Evolutionary conservation across 306 rosid genomes (phyloP), one percentile per base, ranked within the genome.

Genomic region (Cicer chorassanicum): DNA sequence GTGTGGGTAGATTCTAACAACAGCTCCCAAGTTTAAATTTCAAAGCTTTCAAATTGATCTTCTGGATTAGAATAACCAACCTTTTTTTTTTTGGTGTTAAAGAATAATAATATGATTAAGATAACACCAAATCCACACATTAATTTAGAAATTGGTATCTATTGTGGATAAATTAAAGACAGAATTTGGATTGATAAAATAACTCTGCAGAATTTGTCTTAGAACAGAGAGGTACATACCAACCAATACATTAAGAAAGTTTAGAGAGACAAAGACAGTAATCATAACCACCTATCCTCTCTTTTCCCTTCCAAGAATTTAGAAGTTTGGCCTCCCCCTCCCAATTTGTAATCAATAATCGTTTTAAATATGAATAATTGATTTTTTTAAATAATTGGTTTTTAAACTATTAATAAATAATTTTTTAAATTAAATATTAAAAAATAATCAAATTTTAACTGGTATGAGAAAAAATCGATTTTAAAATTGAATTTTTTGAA

Each of bases 11-110:
- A 74, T 48, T n/a, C 1, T 48, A 34, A 45, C 50, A 15, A 9
- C n/a, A 36, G 2, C 70, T 38, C 70, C 21, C 9, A 43, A 38
- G 44, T 74, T 34, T 56, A 43, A 72, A 44, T 68, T 14, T 39
- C 24, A 49, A 12, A 62, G 10, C 72, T 63, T 74, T 63, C 53
- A 63, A 49, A 50, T 62, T 39, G 38, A 48, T 62, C 40, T 60
- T 62, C 72, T 48, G 13, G 29, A 18, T 74, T 74, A 21, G 61
- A 2, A 4, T 24, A 63, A 40, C 64, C 43, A 39, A 51, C 54
- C 10, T 0, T 63, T 74, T 7, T 19, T 19, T 38, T n/a, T 36
- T 50, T 69, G 15, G 18, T 11, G 29, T 62, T 62, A 19, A 49
- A 64, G 16, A 15, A 9, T 39, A 63, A 9, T 39, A 63, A 64